These are phyloP conservation scores for Camelina neglecta DNA, from an alignment of 345 rosid genomes.

Conservation along the genomic window DNA sequence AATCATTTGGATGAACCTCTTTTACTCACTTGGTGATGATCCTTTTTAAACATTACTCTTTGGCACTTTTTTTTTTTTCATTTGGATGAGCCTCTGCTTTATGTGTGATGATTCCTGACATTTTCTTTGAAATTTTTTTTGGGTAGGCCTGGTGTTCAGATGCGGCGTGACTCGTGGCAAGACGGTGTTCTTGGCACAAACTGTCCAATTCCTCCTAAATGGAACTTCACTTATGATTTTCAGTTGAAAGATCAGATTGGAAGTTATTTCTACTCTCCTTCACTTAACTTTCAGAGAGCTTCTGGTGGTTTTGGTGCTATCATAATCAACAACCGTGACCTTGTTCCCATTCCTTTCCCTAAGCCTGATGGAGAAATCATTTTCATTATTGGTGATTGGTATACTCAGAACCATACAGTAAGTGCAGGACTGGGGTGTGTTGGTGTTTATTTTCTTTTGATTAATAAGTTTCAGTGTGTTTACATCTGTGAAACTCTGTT, in stretches of 20 bases:
- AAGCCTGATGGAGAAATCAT: constrained; percentile 76
- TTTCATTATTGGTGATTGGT: constrained; percentile 93
- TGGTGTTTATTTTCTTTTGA: background rate
- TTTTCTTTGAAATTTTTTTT: background rate
- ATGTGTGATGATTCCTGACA: constrained; percentile 13
- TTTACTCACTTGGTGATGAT: constrained; percentile 76
- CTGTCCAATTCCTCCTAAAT: constrained; percentile 70
- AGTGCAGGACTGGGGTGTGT: constrained; percentile 33
- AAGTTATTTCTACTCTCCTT: constrained; percentile 83
- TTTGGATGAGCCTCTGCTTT: constrained; percentile 5
- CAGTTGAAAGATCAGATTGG: constrained; percentile 98
- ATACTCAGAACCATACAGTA: constrained; percentile 76
- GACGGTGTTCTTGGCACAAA: constrained; percentile 91
- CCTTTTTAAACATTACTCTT: background rate
- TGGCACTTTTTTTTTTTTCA: background rate
- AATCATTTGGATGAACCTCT: constrained; percentile 78
- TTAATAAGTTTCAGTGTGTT: background rate
- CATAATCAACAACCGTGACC: constrained; percentile 60
- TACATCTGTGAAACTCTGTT: constrained; percentile 25
- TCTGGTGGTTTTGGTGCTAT: constrained; percentile 95
- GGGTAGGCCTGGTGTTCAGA: constrained; percentile 81
- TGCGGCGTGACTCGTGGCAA: constrained; percentile 93
- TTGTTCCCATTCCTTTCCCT: constrained; percentile 69
- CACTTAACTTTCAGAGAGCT: constrained; percentile 82
- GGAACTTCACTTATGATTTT: constrained; percentile 77